phyloP scores from a whole-genome alignment of 176 grass and related monocot species.

The Avena eriantha region DNA sequence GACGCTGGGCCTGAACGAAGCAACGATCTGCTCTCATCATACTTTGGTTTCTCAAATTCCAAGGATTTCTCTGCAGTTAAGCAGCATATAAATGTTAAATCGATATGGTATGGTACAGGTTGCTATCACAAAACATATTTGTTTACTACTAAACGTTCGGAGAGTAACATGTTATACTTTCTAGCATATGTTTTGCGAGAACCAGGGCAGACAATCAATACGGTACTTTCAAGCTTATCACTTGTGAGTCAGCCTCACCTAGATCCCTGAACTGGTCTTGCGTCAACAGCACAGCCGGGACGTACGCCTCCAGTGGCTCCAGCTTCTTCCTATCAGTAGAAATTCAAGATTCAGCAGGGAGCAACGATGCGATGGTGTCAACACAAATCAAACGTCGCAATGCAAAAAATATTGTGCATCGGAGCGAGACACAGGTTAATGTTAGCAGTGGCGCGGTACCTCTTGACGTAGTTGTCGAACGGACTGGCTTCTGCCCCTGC shows the following conservation, averaged over 20 bases:
- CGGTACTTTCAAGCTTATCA: no score
- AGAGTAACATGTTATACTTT: background rate
- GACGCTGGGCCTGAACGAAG: conserved; percentile 82
- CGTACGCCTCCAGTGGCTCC: conserved; percentile 85
- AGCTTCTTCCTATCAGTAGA: conserved; percentile 76
- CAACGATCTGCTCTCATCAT: conserved; percentile 73
- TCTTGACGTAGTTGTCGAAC: conserved; percentile 89
- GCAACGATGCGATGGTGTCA: background rate
- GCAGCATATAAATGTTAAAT: conserved; percentile 14
- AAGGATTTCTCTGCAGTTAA: conserved; percentile 74
- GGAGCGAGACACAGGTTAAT: background rate
- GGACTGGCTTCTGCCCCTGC: conserved; percentile 67
- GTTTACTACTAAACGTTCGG: background rate
- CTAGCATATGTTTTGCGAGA: background rate
- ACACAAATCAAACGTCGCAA: background rate
- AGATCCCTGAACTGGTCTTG: conserved; percentile 81
- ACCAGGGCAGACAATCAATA: no score
- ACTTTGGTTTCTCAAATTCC: conserved; percentile 70
- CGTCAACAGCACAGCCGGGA: conserved; percentile 79
- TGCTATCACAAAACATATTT: background rate
- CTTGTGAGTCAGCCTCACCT: conserved; percentile 47
- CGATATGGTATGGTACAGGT: background rate
- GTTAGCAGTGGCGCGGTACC: conserved; percentile 27
- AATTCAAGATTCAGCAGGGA: conserved; percentile 23
- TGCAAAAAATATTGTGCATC: background rate